A percentile compares a stretch with the other conserved stretches of the same genome.
Evolutionary conservation across 768 basidiomycete species (phyloP).

Genomic region (Clathrus columnatus): DNA sequence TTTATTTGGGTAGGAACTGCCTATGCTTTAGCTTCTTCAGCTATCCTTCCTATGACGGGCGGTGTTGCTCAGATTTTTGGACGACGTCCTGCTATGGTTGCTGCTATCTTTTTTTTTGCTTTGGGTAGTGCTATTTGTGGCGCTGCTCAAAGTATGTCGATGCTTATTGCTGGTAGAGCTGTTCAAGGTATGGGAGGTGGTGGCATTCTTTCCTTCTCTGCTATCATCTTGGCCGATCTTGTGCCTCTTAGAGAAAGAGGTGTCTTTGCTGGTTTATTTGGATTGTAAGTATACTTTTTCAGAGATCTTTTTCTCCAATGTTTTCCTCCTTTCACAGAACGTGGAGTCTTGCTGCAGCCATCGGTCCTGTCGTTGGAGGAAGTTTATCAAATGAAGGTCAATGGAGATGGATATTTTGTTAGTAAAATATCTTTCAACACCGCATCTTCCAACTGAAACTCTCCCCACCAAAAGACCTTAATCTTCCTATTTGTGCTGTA

Average conservation of each 20-base stretch:
- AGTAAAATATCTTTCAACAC: background rate
- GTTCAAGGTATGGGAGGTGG: constrained; percentile 29
- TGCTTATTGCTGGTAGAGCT: constrained; percentile 31
- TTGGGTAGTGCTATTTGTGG: constrained; percentile 33
- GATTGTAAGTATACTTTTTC: constrained; percentile 15
- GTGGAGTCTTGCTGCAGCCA: constrained; percentile 29
- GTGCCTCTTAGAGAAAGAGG: constrained; percentile 32
- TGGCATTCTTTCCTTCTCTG: constrained; percentile 19
- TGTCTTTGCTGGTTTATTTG: constrained; percentile 21
- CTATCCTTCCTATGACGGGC: constrained; percentile 27
- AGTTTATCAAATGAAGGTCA: constrained; percentile 24
- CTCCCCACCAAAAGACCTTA: constrained; percentile 5
- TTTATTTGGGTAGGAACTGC: constrained; percentile 25
- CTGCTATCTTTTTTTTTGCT: constrained; percentile 24
- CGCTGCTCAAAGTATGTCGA: constrained; percentile 29
- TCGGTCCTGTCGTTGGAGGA: constrained; percentile 30
- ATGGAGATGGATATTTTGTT: constrained; percentile 42
- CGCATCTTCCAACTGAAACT: background rate
- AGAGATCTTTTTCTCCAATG: no score
- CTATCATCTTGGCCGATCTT: constrained; percentile 30
- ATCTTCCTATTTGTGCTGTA: constrained; percentile 10
- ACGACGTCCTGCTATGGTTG: constrained; percentile 24
- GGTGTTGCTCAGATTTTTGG: constrained; percentile 28
- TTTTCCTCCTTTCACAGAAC: no score
- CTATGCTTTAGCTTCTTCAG: constrained; percentile 28